Conservation (phyloP, 768 basidiomycete species). For the Pholiota conissans region DNA sequence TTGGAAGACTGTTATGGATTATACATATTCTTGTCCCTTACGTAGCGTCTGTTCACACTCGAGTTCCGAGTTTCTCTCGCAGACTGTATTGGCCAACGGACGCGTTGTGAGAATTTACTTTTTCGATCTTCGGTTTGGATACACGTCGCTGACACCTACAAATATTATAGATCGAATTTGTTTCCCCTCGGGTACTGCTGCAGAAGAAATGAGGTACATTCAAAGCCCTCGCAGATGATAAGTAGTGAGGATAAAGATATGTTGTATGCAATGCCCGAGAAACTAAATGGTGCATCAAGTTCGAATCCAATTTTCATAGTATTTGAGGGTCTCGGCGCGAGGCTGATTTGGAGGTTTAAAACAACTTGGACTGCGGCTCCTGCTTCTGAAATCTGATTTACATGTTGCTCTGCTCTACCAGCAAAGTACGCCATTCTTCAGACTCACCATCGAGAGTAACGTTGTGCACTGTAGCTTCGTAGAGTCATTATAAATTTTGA, state of each 20-base stretch:
- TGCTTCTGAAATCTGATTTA: too few relatives aligned
- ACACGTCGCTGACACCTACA: background rate
- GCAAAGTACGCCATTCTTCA: too few relatives aligned
- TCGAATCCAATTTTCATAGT: too few relatives aligned
- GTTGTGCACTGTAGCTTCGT: too few relatives aligned
- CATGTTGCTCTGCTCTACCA: too few relatives aligned
- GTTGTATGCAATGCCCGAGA: slow-evolving; percentile 44
- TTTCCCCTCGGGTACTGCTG: slow-evolving; percentile 51
- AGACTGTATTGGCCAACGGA: slow-evolving; percentile 48
- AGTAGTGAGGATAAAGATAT: slow-evolving; percentile 52
- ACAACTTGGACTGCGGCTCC: too few relatives aligned
- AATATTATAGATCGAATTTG: slow-evolving; percentile 51
- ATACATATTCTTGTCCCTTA: slow-evolving; percentile 29
- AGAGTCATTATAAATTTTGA: too few relatives aligned
- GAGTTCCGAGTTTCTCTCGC: background rate
- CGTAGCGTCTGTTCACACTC: background rate
- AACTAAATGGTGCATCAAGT: background rate
- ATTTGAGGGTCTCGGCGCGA: too few relatives aligned
- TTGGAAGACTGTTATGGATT: slow-evolving; percentile 62
- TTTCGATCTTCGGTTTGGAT: background rate
- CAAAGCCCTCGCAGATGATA: slow-evolving; percentile 54
- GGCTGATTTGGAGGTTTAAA: too few relatives aligned
- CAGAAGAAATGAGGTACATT: slow-evolving; percentile 50
- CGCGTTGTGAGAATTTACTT: slow-evolving; percentile 7
- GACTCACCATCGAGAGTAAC: too few relatives aligned